Evolutionary conservation across 805 yeast species (phyloP), one percentile per base, ranked within the genome.

Genomic region (Cyberlindnera amylophila): DNA sequence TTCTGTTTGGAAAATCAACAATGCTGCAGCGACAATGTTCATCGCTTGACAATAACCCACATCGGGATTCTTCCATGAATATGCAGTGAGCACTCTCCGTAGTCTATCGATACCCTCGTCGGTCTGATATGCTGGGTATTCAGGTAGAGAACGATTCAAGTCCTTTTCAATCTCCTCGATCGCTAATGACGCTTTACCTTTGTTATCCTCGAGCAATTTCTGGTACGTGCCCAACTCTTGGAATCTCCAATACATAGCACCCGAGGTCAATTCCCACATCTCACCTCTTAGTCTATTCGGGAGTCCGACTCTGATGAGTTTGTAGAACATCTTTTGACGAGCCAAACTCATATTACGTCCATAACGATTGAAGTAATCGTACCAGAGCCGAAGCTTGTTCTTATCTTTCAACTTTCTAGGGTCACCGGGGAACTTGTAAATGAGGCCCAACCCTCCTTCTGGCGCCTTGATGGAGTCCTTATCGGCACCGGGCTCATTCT

Each of bases 41-140:
- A 95, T 93, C 1, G 98, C 99, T 63, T 93, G 99, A 61, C 99
- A 93, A 62, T 93, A 93, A 0, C 99, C 99, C 19, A 93, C 87
- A 32, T 91, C 96, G 0, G 96, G 96, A 60, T 90, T 89, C 51
- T 85, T 86, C 97, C 98, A 93, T 0, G 96, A 86, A 58, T 90
- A 93, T 0, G 96, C 96, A 0, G 95, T 84, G 45, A 93, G 71
- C 0, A 93, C 98, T 47, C 95, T 74, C 47, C 99, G 73, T 36
- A 93, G 71, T 41, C 96, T 71, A 38, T 72, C 76, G 34, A 93
- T 90, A 6, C 99, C 99, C 55, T 86, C 95, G 5, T 74, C 74
- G 8, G 74, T 73, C 61, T 93, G 98, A 58, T 89, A 93, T 0
- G 96, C 99, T 2, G 93, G 83, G 61, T 91, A 93, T 62, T 93